phyloP scores from a whole-genome alignment of 495 filamentous ascomycete genomes.

The Hypomontagnella monticulosa region DNA sequence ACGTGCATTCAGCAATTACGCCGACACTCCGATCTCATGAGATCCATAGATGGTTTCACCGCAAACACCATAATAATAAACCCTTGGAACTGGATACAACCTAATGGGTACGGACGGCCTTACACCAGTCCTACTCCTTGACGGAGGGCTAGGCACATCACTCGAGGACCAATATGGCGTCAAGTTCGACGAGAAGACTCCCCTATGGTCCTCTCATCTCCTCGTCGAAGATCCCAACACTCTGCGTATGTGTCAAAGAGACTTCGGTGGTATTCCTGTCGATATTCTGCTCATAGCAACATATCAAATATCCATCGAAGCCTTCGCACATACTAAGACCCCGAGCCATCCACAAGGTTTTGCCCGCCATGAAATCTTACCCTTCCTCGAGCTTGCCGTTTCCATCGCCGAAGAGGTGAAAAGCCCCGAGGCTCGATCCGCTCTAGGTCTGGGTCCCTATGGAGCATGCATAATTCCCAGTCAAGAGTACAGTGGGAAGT shows the following conservation, averaged over 20 bases:
- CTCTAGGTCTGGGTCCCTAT: constrained; percentile 70
- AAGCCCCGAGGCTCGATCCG: constrained; percentile 44
- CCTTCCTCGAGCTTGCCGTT: constrained; percentile 47
- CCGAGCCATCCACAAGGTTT: constrained; percentile 38
- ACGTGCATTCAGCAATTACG: background rate
- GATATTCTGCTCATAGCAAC: constrained; percentile 72
- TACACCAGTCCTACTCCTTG: constrained; percentile 61
- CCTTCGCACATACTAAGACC: constrained; percentile 56
- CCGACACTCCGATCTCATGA: constrained; percentile 22
- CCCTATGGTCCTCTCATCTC: constrained; percentile 73
- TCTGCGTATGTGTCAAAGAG: constrained; percentile 61
- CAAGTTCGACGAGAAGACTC: constrained; percentile 60
- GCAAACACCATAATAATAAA: too few relatives aligned
- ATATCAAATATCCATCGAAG: constrained; percentile 68
- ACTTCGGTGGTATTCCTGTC: constrained; percentile 63
- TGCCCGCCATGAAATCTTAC: constrained; percentile 28
- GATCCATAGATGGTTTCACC: background rate
- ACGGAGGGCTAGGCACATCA: constrained; percentile 73
- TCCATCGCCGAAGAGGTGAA: constrained; percentile 51
- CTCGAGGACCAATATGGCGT: constrained; percentile 64
- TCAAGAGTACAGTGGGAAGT: constrained; percentile 70
- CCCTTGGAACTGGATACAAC: background rate
- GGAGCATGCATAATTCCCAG: constrained; percentile 71
- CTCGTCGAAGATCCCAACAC: constrained; percentile 61
- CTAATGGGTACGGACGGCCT: constrained; percentile 5